Evolutionary conservation across 176 grass and related monocot species (phyloP), one percentile per base, ranked within the genome.

Genomic region (Oryza longistaminata): DNA sequence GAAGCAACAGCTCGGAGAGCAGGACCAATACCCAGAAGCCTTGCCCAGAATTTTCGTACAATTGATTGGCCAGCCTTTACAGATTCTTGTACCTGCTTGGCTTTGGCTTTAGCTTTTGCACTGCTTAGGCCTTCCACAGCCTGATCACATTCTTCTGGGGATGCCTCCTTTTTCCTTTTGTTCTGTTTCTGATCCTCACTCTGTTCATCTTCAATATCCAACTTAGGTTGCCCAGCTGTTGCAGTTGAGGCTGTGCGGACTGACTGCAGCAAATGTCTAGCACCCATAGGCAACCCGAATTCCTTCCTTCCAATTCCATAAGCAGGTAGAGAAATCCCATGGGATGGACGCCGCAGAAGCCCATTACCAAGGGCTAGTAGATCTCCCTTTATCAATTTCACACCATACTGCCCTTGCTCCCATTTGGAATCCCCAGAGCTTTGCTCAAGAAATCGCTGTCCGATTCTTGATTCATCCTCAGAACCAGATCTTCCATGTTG

Each of bases 111-210:
- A 44, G 93, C 93, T 90, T 94, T 99, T 84, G 91, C 93, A 25
- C 77, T 92, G 86, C 91, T 99, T 67, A 98, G 85, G 64, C 91
- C 96, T 93, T 95, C 96, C 33, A 98, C 93, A 53, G 93, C 96
- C 78, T 95, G 93, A 83, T 98, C 93, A 79, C 96, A 98, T 92
- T 98, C 93, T 88, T 98, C 96, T 58, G 93, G 91, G 14, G 93
- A 98, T 79, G 93, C 83, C 70, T 92, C 93, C 31, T 96, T 98
- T 80, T 96, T 95, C 73, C 83, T 81, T 84, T 89, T 87, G 74
- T 88, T 94, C 70, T 70, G 85, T 64, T 85, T 89, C 78, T 92
- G 88, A 74, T 92, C 91, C 71, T 92, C 93, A 89, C 77, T 84
- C 49, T 83, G 82, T 58, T 96, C 93, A 53, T 85, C 76, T 76